phyloP scores from a whole-genome alignment of 2,329 filamentous ascomycete species.

The Exophiala lecanii-corni region DNA sequence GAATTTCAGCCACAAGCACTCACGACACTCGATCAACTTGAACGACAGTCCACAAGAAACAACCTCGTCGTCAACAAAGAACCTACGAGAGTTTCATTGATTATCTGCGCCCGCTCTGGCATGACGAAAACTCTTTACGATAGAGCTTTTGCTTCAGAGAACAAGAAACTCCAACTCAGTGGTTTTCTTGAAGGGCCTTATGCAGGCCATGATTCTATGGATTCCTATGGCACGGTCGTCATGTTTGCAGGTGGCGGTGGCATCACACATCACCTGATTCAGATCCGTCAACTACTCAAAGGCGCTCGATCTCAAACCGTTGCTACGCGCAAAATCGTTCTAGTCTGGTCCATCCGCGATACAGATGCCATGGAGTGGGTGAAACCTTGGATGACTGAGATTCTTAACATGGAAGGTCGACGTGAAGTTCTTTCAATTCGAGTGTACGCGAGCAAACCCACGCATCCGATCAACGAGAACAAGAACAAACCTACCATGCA shows the following conservation, averaged over 20 bases:
- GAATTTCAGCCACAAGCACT: conserved; percentile 27
- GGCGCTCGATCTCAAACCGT: conserved; percentile 50
- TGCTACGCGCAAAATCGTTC: conserved; percentile 55
- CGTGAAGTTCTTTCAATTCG: conserved; percentile 57
- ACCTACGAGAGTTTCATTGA: conserved; percentile 48
- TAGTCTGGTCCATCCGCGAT: conserved; percentile 60
- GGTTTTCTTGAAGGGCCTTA: conserved; percentile 63
- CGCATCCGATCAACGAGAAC: conserved; percentile 50
- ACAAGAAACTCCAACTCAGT: conserved; percentile 45
- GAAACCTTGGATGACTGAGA: conserved; percentile 61
- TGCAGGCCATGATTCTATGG: conserved; percentile 53
- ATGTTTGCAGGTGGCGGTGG: conserved; percentile 63
- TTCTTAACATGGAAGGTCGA: conserved; percentile 55
- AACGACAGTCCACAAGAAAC: conserved; percentile 7
- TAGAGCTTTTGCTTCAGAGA: conserved; percentile 41
- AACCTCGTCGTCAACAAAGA: conserved; percentile 4
- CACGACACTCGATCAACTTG: conserved; percentile 2
- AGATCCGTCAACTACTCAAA: conserved; percentile 54
- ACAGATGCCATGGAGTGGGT: conserved; percentile 60
- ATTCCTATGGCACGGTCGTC: conserved; percentile 60
- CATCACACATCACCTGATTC: conserved; percentile 62
- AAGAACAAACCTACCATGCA: conserved; percentile 55
- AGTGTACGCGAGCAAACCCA: conserved; percentile 60
- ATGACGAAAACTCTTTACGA: conserved; percentile 60
- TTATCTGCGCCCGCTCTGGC: conserved; percentile 58